Evolutionary conservation across 495 filamentous ascomycete species (phyloP).

Genomic region (Xylona heveae): DNA sequence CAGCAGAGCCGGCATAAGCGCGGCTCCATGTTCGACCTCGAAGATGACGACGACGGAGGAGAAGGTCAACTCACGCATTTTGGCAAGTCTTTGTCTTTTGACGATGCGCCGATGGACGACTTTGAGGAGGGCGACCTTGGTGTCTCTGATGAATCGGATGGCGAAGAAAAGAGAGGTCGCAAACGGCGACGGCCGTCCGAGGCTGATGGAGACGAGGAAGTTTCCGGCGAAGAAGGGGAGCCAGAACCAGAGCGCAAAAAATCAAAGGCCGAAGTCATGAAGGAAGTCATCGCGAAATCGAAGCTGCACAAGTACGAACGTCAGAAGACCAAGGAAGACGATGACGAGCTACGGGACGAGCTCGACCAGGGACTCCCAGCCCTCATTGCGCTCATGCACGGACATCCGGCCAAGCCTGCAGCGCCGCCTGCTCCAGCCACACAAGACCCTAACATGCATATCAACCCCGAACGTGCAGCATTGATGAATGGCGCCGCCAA

Average conservation of each 20-base stretch:
- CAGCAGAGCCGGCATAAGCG: conserved; percentile 52
- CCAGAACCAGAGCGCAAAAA: conserved; percentile 56
- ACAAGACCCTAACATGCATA: conserved; percentile 17
- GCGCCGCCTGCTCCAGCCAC: conserved; percentile 20
- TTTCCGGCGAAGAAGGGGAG: conserved; percentile 26
- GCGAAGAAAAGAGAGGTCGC: conserved; percentile 7
- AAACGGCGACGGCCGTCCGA: conserved; percentile 38
- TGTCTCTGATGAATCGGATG: conserved; percentile 11
- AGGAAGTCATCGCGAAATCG: conserved; percentile 92
- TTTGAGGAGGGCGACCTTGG: conserved; percentile 41
- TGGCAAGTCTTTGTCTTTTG: conserved; percentile 47
- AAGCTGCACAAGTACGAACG: conserved; percentile 87
- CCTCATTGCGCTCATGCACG: conserved; percentile 47
- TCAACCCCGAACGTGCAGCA: conserved; percentile 37
- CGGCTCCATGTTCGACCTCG: conserved; percentile 67
- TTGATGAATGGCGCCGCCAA: conserved; percentile 39
- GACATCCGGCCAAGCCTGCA: conserved; percentile 10
- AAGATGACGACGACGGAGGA: conserved; percentile 49
- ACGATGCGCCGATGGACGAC: conserved; percentile 29
- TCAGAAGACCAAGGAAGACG: conserved; percentile 81
- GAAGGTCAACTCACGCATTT: conserved; percentile 58
- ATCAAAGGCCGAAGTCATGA: conserved; percentile 86
- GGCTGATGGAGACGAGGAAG: conserved; percentile 20
- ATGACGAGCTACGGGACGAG: conserved; percentile 72
- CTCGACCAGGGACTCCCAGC: conserved; percentile 59